A percentile compares a stretch with the other conserved stretches of the same genome.
These are phyloP conservation scores for Diaporthe batatas DNA, from an alignment of 2,329 filamentous ascomycete genomes.

Conservation along the genomic window DNA sequence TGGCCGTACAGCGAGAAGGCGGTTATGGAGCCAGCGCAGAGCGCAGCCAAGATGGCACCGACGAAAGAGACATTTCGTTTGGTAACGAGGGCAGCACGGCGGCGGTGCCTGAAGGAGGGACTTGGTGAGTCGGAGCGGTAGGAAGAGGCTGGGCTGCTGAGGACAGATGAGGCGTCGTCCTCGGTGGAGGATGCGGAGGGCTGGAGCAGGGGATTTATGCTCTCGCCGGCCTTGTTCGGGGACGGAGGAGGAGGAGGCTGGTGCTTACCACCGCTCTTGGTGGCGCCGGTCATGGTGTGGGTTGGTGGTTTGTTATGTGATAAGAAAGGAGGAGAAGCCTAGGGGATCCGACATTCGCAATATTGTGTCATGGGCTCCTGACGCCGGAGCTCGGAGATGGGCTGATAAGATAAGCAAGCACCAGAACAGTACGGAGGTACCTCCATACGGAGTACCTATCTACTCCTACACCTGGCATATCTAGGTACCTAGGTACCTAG, in stretches of 20 bases:
- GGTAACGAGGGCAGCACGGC: slow-evolving; percentile 37
- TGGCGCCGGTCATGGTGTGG: slow-evolving; percentile 34
- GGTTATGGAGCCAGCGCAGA: slow-evolving; percentile 85
- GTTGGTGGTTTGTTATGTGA: background rate
- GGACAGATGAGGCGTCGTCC: slow-evolving; percentile 34
- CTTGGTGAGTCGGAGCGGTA: slow-evolving; percentile 39
- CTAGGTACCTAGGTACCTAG: background rate
- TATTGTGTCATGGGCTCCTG: slow-evolving; percentile 27
- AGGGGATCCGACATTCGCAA: slow-evolving; percentile 18
- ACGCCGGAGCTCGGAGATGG: slow-evolving; percentile 21
- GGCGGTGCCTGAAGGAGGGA: slow-evolving; percentile 32
- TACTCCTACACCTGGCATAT: too few relatives aligned
- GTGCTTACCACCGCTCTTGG: slow-evolving; percentile 3
- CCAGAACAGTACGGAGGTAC: too few relatives aligned
- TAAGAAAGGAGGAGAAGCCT: background rate
- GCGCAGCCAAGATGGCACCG: slow-evolving; percentile 36
- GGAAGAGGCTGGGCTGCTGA: slow-evolving; percentile 40
- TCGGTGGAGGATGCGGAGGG: slow-evolving; percentile 32
- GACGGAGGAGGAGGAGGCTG: slow-evolving; percentile 16
- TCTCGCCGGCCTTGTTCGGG: slow-evolving; percentile 8
- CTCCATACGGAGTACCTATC: background rate
- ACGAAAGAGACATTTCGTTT: slow-evolving; percentile 44
- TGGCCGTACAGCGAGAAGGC: slow-evolving; percentile 95
- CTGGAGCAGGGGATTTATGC: slow-evolving; percentile 30
- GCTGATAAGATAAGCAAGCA: slow-evolving; percentile 35